Base-by-base conservation (phyloP, 225 moss, liverwort and hornwort genomes). In the Sphagnum tenellum region DNA sequence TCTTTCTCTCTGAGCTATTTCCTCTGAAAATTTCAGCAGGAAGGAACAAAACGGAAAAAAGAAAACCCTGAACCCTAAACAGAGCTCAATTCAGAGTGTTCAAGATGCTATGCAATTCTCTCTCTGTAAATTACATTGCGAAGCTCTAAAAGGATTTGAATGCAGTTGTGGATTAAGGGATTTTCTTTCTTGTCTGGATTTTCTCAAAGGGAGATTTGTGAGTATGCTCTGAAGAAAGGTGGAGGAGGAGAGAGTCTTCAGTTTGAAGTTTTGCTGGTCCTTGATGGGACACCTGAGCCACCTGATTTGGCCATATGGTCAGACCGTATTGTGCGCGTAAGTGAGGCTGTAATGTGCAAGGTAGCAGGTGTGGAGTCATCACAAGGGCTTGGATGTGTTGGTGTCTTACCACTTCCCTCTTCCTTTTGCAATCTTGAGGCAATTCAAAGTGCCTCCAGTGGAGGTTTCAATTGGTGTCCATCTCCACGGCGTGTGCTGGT, bases 351-450 rank as follows among this genome's bases (percentile, higher is more conserved):
- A 66, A 83, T 99, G 79, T 77, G 79, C 70, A 98, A 91, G 77
- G 68, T 91, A 49, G 73, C 90, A 7, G 93, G 98, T 60, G 77
- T 93, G 59, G 98, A 99, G 61, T 90, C 90, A 5, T 65, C 86
- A 48, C 85, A 89, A 69, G 81, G 83, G 59, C 72, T 87, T 64
- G 83, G 86, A 58, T 73, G 80, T 11, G 83, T 80, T 11, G 98
- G 90, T 3, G 69, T 99, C 48, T 71, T 99, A 56, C 51, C 73
- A 50, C 81, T 90, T 49, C 98, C 98, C 46, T 46, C 90, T 45
- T 80, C 82, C 56, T 98, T 90, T 47, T 61, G 67, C 67, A 69
- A 75, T 65, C 60, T 89, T 62, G 84, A 84, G 61, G 71, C 9
- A 12, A 47, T 14, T 54, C 55, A 57, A 67, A 51, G 74, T 61